Evolutionary conservation across 139 green algal genomes (phyloP).

Genomic region (Picochlorum sp.): DNA sequence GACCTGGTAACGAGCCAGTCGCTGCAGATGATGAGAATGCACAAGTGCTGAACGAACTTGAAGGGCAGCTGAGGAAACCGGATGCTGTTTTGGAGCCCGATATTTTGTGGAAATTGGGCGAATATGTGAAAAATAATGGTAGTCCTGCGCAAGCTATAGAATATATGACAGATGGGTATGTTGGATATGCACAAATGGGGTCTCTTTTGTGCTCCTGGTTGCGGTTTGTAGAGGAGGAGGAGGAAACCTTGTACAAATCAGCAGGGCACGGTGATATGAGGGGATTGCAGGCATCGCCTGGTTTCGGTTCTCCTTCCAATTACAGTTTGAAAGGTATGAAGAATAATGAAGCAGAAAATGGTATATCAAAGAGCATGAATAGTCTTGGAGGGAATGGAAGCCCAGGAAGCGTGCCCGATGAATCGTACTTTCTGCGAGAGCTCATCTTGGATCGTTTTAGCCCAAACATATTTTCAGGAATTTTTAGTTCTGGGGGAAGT

Average conservation of each 20-base stretch:
- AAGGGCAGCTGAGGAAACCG: conserved; percentile 39
- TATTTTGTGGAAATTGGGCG: conserved; percentile 35
- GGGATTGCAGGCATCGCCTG: not conserved
- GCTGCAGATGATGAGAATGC: not conserved
- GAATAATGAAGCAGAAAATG: too few species aligned
- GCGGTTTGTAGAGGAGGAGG: conserved; percentile 7
- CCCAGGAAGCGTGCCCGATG: conserved; percentile 4
- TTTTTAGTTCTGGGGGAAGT: conserved; percentile 40
- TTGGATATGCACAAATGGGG: conserved; percentile 61
- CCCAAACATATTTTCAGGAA: conserved; percentile 35
- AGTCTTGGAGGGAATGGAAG: too few species aligned
- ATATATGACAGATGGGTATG: conserved; percentile 48
- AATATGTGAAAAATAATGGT: conserved; percentile 42
- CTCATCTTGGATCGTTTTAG: conserved; percentile 55
- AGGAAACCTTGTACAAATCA: not conserved
- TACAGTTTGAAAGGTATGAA: too few species aligned
- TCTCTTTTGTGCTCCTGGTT: conserved; percentile 45
- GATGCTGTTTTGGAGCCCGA: conserved; percentile 59
- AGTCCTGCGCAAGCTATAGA: conserved; percentile 45
- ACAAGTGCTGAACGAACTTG: conserved; percentile 27
- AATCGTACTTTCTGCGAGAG: conserved; percentile 31
- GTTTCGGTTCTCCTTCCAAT: too few species aligned
- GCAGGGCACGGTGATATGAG: not conserved
- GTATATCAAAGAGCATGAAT: too few species aligned
- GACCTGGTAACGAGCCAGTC: not conserved